Evolutionary conservation across 1,139 yeast genomes (phyloP).

Genomic region (Hyphopichia fennica): DNA sequence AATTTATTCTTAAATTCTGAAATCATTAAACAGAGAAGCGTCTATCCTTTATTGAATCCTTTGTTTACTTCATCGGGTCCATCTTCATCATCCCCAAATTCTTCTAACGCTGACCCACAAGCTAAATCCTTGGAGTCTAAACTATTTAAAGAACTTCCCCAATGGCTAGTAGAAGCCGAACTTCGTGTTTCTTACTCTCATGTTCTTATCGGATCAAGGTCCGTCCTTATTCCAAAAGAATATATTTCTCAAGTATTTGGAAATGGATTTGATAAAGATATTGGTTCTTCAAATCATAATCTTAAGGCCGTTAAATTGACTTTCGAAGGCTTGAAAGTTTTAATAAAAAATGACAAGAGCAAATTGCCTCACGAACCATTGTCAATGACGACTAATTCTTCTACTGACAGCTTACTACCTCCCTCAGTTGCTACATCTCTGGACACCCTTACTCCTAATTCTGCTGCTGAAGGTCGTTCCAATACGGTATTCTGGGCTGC

Average conservation of each 20-base stretch:
- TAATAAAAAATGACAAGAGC: slow-evolving; percentile 4
- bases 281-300: slow-evolving; percentile 33
- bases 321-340: slow-evolving; percentile 10
- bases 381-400: slow-evolving; percentile 9
- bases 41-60: slow-evolving; percentile 2
- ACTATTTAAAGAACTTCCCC: slow-evolving; percentile 44
- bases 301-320: slow-evolving; percentile 28
- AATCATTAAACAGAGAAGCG: slow-evolving; percentile 14
- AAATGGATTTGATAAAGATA: slow-evolving; percentile 39
- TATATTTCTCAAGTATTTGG: slow-evolving; percentile 29
- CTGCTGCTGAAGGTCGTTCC: slow-evolving; percentile 2
- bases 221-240: slow-evolving; percentile 53
- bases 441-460: slow-evolving; percentile 20
- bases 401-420: not conserved
- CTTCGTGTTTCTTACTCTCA: slow-evolving; percentile 30
- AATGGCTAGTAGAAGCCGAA: slow-evolving; percentile 43
- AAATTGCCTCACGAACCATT: not conserved
- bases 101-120: not conserved
- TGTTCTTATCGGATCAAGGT: slow-evolving; percentile 56
- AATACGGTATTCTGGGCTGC: slow-evolving; percentile 20
- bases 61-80: not conserved
- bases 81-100: not conserved
- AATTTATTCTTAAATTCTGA: slow-evolving; percentile 29
- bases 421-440: slow-evolving; percentile 15
- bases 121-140: slow-evolving; percentile 13